Evolutionary conservation across 768 basidiomycete species (phyloP).

Genomic region (Boletus tomentosulus): DNA sequence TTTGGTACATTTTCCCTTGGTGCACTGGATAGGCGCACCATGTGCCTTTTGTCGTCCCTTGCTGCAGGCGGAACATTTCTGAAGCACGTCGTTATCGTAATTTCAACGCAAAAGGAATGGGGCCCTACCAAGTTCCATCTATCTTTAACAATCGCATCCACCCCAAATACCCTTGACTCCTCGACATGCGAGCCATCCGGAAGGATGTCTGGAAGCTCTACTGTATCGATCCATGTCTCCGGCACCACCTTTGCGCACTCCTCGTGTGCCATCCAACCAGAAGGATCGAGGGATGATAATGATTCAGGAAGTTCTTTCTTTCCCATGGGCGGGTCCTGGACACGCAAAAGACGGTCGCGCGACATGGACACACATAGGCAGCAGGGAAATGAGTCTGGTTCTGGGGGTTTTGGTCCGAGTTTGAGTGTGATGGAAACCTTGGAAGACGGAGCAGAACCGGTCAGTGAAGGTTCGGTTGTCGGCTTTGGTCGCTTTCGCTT

Average conservation of each 20-base stretch:
- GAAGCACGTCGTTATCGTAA: not conserved
- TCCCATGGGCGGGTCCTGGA: conserved; percentile 61
- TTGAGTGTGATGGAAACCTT: conserved; percentile 62
- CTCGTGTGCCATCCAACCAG: conserved; percentile 74
- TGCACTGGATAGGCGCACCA: conserved; percentile 87
- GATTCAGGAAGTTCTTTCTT: conserved; percentile 49
- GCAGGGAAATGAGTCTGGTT: conserved; percentile 57
- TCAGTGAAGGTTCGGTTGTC: conserved; percentile 1
- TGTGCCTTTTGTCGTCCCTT: conserved; percentile 63
- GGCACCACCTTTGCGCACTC: conserved; percentile 78
- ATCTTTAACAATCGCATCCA: conserved; percentile 84
- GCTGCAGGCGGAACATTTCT: conserved; percentile 92
- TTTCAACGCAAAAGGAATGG: not conserved
- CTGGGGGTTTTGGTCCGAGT: conserved; percentile 57
- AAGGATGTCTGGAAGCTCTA: conserved; percentile 36
- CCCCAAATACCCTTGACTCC: conserved; percentile 70
- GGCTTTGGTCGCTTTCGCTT: conserved; percentile 28
- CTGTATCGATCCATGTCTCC: conserved; percentile 86
- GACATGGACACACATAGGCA: conserved; percentile 60
- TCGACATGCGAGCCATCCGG: conserved; percentile 33
- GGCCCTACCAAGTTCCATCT: conserved; percentile 84
- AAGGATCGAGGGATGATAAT: conserved; percentile 21
- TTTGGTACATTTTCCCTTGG: conserved; percentile 89
- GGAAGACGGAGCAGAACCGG: conserved; percentile 11
- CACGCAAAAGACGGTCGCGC: conserved; percentile 53